These are phyloP conservation scores for Diplosphaera chodatii DNA, from an alignment of 139 green algal genomes.

Conservation along the genomic window DNA sequence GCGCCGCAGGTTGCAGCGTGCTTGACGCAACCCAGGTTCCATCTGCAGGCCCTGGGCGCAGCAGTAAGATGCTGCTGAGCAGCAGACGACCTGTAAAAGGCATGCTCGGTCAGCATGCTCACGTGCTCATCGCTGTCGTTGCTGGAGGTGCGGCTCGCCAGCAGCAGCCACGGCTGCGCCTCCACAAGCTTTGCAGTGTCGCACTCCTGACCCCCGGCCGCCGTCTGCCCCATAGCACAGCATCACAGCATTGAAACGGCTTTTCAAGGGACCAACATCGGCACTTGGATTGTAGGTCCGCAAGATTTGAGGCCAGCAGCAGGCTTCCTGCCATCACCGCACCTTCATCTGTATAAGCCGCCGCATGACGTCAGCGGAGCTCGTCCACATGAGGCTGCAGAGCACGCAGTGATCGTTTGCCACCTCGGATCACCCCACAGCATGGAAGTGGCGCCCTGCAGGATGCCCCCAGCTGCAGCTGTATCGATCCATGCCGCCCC, in stretches of 20 bases:
- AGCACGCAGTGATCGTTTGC: background rate
- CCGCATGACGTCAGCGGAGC: conserved; percentile 14
- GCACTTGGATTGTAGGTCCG: too few relatives aligned
- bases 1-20: too few relatives aligned
- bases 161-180: conserved; percentile 49
- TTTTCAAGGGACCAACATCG: too few relatives aligned
- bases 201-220: conserved; percentile 14
- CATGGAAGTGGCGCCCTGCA: too few relatives aligned
- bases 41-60: too few relatives aligned
- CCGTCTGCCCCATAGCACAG: background rate
- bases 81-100: background rate
- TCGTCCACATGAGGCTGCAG: background rate
- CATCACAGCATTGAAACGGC: too few relatives aligned
- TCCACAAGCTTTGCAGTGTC: conserved; percentile 45
- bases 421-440: background rate
- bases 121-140: background rate
- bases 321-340: too few relatives aligned
- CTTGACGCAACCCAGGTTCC: too few relatives aligned
- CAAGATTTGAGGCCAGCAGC: too few relatives aligned
- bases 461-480: background rate
- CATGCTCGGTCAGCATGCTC: background rate
- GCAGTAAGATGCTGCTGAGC: too few relatives aligned
- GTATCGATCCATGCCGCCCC: conserved; percentile 16
- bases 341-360: conserved; percentile 53
- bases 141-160: conserved; percentile 3